Percentiles rank a stretch among this genome's conserved stretches.
Evolutionary conservation across 345 rosid genomes (phyloP).

Genomic region (Sisymbrium irio): DNA sequence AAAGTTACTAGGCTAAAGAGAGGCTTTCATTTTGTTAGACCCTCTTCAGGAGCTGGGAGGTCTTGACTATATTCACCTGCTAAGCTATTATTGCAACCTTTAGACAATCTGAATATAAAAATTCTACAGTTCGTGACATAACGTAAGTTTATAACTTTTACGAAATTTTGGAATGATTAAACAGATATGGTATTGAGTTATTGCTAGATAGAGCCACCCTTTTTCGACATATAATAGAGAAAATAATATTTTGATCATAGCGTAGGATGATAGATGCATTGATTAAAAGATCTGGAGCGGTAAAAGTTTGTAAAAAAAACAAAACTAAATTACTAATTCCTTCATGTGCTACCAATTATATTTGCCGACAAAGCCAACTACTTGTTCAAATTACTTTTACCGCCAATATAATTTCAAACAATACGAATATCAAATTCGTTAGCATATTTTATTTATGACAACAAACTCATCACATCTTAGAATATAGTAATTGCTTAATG

Average conservation of each 20-base stretch:
- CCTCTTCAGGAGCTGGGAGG: background rate
- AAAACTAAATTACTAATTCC: background rate
- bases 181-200: background rate
- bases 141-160: background rate
- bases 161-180: background rate
- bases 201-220: background rate
- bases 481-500: background rate
- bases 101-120: background rate
- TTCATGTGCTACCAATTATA: background rate
- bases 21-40: background rate
- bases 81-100: background rate
- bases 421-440: background rate
- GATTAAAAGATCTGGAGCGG: background rate
- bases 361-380: background rate
- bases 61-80: background rate
- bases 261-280: background rate
- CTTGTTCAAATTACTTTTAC: background rate
- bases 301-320: background rate
- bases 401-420: background rate
- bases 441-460: background rate
- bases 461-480: background rate
- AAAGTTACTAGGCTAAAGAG: background rate
- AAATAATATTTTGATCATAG: background rate
- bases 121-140: background rate
- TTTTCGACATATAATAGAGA: too few relatives aligned